Conservation (phyloP, 371 early-diverging fungal genomes). For the Mortierella sp. region DNA sequence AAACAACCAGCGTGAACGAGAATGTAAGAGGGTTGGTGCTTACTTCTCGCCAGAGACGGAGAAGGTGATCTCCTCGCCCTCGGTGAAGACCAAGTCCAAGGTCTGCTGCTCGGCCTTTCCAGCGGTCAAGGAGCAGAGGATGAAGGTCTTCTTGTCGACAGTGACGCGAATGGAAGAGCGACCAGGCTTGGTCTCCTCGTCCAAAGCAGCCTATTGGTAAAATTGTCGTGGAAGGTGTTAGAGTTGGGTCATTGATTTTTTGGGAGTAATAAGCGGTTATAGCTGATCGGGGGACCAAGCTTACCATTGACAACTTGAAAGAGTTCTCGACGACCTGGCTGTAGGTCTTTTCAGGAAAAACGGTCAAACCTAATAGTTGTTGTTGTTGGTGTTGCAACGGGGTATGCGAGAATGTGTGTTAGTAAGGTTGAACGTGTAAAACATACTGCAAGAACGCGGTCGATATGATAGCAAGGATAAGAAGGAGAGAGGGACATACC, state of each 20-base stretch:
- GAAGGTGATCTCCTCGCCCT: slow-evolving; percentile 86
- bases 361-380: slow-evolving; percentile 61
- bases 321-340: slow-evolving; percentile 78
- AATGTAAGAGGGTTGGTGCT: not conserved
- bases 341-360: slow-evolving; percentile 79
- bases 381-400: not conserved
- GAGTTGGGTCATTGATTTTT: not conserved
- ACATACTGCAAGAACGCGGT: not conserved
- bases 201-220: slow-evolving; percentile 80
- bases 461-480: not conserved
- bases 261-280: not conserved
- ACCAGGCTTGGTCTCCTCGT: slow-evolving; percentile 63
- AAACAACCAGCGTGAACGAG: not conserved
- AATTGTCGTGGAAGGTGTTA: not conserved
- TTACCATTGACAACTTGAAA: slow-evolving; percentile 84
- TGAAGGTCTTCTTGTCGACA: slow-evolving; percentile 79
- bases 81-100: slow-evolving; percentile 80
- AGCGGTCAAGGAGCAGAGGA: slow-evolving; percentile 84
- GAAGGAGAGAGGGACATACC: slow-evolving; percentile 23
- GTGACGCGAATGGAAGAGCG: slow-evolving; percentile 78
- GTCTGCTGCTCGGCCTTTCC: slow-evolving; percentile 80
- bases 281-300: not conserved
- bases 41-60: slow-evolving; percentile 69
- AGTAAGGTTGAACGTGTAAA: not conserved
- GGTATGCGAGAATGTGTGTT: not conserved